Conservation (phyloP, 2,329 filamentous ascomycete species). For the Sporothrix brasiliensis region DNA sequence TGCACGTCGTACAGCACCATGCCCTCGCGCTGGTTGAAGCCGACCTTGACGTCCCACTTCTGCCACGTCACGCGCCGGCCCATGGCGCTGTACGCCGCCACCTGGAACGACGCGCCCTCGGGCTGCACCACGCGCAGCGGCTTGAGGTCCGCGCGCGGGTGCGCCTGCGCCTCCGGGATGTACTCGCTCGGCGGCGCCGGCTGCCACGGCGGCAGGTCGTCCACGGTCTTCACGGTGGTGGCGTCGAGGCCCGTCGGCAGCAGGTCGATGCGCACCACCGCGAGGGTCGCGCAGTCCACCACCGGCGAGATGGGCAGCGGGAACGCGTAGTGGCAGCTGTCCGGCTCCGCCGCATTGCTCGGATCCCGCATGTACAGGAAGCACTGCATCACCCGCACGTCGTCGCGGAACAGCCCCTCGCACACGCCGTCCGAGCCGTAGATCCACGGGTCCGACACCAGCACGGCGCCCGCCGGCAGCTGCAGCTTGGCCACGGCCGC, state of each 20-base stretch:
- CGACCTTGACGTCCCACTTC: conserved; percentile 70
- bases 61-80: conserved; percentile 60
- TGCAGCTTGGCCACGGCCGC: conserved; percentile 64
- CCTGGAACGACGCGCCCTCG: conserved; percentile 47
- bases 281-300: conserved; percentile 53
- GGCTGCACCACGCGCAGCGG: conserved; percentile 49
- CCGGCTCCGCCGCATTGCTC: conserved; percentile 59
- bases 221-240: conserved; percentile 40
- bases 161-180: conserved; percentile 44
- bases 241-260: conserved; percentile 57
- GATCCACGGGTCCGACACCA: conserved; percentile 67
- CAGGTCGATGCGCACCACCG: conserved; percentile 48
- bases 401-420: conserved; percentile 33
- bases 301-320: conserved; percentile 63
- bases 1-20: conserved; percentile 70
- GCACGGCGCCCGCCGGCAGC: conserved; percentile 60
- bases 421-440: conserved; percentile 58
- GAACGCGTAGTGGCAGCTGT: conserved; percentile 64
- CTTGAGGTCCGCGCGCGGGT: conserved; percentile 54
- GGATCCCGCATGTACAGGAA: conserved; percentile 69
- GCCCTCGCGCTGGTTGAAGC: conserved; percentile 71
- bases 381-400: conserved; percentile 55
- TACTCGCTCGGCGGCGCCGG: conserved; percentile 45
- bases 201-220: conserved; percentile 45
- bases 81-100: conserved; percentile 43